phyloP scores from a whole-genome alignment of 495 filamentous ascomycete genomes.

The Bathelium albidoporum region DNA sequence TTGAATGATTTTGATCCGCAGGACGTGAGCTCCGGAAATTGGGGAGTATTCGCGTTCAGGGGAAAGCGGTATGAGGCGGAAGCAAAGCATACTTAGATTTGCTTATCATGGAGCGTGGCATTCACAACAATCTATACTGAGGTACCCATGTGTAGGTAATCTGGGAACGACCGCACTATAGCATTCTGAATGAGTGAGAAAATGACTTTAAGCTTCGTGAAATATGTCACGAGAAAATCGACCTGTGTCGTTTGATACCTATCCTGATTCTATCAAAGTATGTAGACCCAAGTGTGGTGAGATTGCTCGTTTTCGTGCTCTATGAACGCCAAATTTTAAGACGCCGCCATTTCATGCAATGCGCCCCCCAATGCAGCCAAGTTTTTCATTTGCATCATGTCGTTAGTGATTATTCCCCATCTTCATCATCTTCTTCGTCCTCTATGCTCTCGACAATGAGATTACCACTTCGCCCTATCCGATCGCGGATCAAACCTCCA shows the following conservation, averaged over 20 bases:
- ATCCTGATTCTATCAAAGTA: background rate
- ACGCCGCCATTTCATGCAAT: background rate
- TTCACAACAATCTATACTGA: no score
- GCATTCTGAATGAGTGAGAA: no score
- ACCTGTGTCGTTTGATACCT: background rate
- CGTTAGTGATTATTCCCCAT: constrained; percentile 16
- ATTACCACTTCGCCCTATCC: constrained; percentile 76
- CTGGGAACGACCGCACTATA: no score
- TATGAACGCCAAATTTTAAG: background rate
- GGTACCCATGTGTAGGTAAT: no score
- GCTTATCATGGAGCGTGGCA: background rate
- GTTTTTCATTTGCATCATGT: background rate
- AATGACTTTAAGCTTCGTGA: no score
- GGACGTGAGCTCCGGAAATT: constrained; percentile 91
- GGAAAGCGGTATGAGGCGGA: constrained; percentile 92
- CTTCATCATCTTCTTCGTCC: constrained; percentile 47
- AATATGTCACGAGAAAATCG: no score
- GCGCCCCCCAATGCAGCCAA: background rate
- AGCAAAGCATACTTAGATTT: background rate
- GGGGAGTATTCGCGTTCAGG: constrained; percentile 92
- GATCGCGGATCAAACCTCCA: constrained; percentile 53
- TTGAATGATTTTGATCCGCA: constrained; percentile 90
- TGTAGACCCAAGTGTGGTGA: background rate
- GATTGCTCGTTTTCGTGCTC: background rate
- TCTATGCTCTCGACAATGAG: constrained; percentile 68